phyloP scores from a whole-genome alignment of 2,329 filamentous ascomycete species.

The Penicillium sp. region DNA sequence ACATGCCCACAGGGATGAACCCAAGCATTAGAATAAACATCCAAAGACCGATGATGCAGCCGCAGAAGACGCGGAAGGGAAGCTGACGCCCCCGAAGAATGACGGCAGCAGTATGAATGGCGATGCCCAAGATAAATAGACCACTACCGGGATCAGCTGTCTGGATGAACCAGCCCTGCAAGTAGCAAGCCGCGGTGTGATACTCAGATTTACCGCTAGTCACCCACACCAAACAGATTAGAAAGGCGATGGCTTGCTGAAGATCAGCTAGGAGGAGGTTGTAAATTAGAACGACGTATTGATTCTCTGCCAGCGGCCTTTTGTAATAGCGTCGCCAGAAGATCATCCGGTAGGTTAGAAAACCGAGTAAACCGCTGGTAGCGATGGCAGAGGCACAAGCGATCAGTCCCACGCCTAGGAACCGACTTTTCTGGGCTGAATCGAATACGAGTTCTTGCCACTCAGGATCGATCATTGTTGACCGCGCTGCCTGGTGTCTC shows the following conservation, averaged over 20 bases:
- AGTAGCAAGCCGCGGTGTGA: slow-evolving; percentile 43
- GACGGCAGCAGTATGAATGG: slow-evolving; percentile 50
- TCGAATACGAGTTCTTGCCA: background rate
- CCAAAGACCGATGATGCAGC: slow-evolving; percentile 46
- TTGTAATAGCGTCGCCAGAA: slow-evolving; percentile 48
- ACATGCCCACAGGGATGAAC: slow-evolving; percentile 42
- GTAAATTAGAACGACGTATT: slow-evolving; percentile 51
- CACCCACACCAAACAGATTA: slow-evolving; percentile 46
- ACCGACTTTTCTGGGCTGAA: background rate
- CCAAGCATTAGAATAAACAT: slow-evolving; percentile 43
- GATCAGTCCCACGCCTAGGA: background rate
- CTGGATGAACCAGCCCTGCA: slow-evolving; percentile 51
- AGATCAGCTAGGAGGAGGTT: slow-evolving; percentile 49
- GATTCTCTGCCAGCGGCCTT: slow-evolving; percentile 51
- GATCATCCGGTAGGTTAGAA: slow-evolving; percentile 49
- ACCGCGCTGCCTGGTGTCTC: background rate
- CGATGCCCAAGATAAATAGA: slow-evolving; percentile 52
- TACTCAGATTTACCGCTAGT: slow-evolving; percentile 41
- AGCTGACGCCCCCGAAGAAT: slow-evolving; percentile 47
- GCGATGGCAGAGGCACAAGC: background rate
- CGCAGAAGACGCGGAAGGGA: slow-evolving; percentile 41
- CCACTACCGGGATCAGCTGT: slow-evolving; percentile 51
- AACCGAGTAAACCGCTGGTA: slow-evolving; percentile 26
- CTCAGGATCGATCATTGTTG: background rate
- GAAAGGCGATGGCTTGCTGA: slow-evolving; percentile 49